phyloP scores from a whole-genome alignment of 225 moss, liverwort and hornwort species.

The Sphagnum contortum region DNA sequence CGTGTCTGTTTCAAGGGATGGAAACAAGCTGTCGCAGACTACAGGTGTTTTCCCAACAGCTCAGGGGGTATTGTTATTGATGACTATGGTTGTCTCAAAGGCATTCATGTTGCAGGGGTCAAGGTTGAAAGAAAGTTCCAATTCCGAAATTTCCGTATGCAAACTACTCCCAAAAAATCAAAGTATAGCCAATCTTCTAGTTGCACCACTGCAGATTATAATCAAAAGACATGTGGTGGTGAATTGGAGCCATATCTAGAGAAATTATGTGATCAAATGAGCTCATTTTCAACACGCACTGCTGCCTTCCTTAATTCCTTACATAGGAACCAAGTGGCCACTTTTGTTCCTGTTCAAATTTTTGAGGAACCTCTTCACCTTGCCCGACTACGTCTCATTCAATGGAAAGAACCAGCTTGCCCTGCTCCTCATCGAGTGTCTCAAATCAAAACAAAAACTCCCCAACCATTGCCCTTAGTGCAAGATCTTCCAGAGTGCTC shows the following conservation, averaged over 20 bases:
- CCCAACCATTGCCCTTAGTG: no score
- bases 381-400: background rate
- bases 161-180: background rate
- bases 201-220: no score
- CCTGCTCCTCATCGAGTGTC: no score
- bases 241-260: slow-evolving; percentile 5
- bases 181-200: no score
- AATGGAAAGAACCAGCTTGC: background rate
- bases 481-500: no score
- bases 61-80: slow-evolving; percentile 17
- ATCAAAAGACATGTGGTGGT: no score
- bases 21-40: slow-evolving; percentile 15
- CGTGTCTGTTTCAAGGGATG: slow-evolving; percentile 14
- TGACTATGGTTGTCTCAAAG: slow-evolving; percentile 9
- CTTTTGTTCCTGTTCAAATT: slow-evolving; percentile 15
- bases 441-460: no score
- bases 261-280: slow-evolving; percentile 9
- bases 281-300: slow-evolving; percentile 6
- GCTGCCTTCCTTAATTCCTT: slow-evolving; percentile 6
- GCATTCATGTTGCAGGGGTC: slow-evolving; percentile 13
- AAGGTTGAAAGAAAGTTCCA: background rate
- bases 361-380: slow-evolving; percentile 10
- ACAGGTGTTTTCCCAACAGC: slow-evolving; percentile 15
- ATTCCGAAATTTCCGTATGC: slow-evolving; percentile 10
- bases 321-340: slow-evolving; percentile 11